A percentile compares a stretch with the other conserved stretches of the same genome.
These are phyloP conservation scores for Fusarium sp. DNA, from an alignment of 2,329 filamentous ascomycete species.

Conservation along the genomic window DNA sequence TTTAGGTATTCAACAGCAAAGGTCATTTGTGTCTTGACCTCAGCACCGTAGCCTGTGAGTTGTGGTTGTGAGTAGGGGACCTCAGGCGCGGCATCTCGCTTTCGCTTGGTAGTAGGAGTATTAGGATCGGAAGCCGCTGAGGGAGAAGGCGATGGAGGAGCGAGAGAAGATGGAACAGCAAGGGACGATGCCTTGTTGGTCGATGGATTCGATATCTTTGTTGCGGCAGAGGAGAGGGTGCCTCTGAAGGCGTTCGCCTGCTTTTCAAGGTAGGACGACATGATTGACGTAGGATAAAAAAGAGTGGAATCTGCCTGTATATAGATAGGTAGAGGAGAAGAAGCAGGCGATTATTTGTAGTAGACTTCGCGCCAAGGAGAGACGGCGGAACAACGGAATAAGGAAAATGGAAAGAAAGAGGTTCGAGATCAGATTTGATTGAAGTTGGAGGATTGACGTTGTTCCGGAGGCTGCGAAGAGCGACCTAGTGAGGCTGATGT, in stretches of 20 bases:
- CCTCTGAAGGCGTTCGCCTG: constrained; percentile 72
- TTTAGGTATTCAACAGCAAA: constrained; percentile 88
- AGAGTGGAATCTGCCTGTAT: constrained; percentile 4
- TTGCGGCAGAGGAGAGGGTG: constrained; percentile 70
- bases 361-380: constrained; percentile 15
- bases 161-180: constrained; percentile 51
- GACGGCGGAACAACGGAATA: constrained; percentile 27
- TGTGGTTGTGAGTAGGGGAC: constrained; percentile 79
- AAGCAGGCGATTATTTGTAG: constrained; percentile 1
- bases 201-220: constrained; percentile 67
- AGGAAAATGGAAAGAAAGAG: constrained; percentile 15
- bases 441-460: constrained; percentile 34
- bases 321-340: background rate
- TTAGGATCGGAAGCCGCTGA: constrained; percentile 68
- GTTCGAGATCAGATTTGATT: constrained; percentile 28
- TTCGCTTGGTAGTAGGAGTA: constrained; percentile 72
- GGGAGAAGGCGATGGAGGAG: constrained; percentile 71
- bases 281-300: constrained; percentile 52
- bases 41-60: constrained; percentile 78
- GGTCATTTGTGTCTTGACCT: constrained; percentile 87
- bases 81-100: constrained; percentile 64
- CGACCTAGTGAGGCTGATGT: constrained; percentile 36
- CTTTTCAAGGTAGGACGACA: constrained; percentile 73
- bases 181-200: constrained; percentile 49
- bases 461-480: constrained; percentile 31